Base-by-base conservation (phyloP, 768 basidiomycete genomes). In the Mrakia blollopis region DNA sequence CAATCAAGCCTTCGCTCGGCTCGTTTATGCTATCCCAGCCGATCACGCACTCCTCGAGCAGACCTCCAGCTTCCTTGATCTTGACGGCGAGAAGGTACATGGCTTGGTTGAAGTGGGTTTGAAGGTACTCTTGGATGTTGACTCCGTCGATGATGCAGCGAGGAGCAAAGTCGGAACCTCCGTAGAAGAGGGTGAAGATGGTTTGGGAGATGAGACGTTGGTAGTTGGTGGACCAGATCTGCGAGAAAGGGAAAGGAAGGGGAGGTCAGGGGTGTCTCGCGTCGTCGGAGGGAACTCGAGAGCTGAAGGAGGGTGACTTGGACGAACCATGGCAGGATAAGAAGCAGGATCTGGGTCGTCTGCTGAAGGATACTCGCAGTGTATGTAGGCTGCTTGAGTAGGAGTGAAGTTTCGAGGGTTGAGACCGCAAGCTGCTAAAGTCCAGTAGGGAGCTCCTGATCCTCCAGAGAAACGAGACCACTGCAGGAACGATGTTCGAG, bases 1-100 rank as follows among this genome's bases (percentile, higher is more conserved):
- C 88, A 50, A 89, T 87, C 57, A 92, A 86, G 0, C 97, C 97
- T 80, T 95, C 92, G 52, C 89, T 89, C 0, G 97, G 96, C 83
- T 99, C 97, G 83, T 99, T 98, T 83, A 98, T 85, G 80, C 90
- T 91, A 82, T 99, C 97, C 97, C 96, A 98, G 0, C 97, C 97
- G 68, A 98, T 90, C 16, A 99, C 88, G 79, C 93, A 94, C 57
- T 89, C 89, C 41, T 98, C 94, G 30, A 92, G 82, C 52, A 98
- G 83, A 47, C 88, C 90, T 0, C 91, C 91, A 0, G 89, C 90
- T n/a, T 89, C 89, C 8, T 86, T 57, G 72, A 97, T 90, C 50
- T 88, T 86, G 82, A 93, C 90, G 0, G 91, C 93, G 37, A 97
- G 87, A 57, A 85, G 85, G 3, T 89, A 91, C 79, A 92, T 88